Base-by-base conservation (phyloP, 1,284 basidiomycete genomes). In the Naganishia sp. region DNA sequence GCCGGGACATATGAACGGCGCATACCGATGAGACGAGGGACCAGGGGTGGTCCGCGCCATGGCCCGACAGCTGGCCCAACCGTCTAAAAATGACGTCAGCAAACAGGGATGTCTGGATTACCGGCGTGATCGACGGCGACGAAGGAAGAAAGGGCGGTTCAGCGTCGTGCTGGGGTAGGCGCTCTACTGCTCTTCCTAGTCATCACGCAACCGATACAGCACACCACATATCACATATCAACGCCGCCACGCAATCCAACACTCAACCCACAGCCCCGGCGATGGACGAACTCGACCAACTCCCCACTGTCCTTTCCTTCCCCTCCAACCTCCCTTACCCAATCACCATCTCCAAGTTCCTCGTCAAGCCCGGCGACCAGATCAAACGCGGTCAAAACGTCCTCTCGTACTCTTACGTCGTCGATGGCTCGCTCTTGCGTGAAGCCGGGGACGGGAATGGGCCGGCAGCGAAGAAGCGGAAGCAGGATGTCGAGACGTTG, bases 321-420 rank as follows among this genome's bases (percentile, higher is more conserved):
- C 90, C 91, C 2, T 78, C 83, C 28, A 82, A 81, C 36, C 84
- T 92, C 56, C 88, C 90, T 1, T 94, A 87, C 80, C 91, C 91
- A 61, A 85, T 94, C 74, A 88, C 84, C 69, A 80, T 94, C 74
- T 83, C 86, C 63, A 86, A 87, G 15, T 79, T 91, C 68, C 84
- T 87, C 71, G 84, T 83, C 15, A 74, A 73, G 2, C 73, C 83
- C 2, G 75, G 81, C 18, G 74, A 80, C 2, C 66, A 79, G 15
- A 81, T 94, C 52, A 76, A 82, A 33, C 86, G 89, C 71, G 90
- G 91, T 52, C 83, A 86, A 52, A 86, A 86, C 70, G 84, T 94
- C 43, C 83, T 93, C 72, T 88, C 86, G 74, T 93, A 93, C 77
- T 88, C 89, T 10, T 93, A 89, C 80, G 72, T 71, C 55, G 75